A percentile compares a stretch with the other conserved stretches of the same genome.
Evolutionary conservation across 768 basidiomycete genomes (phyloP).

Genomic region (Jaapia argillacea): DNA sequence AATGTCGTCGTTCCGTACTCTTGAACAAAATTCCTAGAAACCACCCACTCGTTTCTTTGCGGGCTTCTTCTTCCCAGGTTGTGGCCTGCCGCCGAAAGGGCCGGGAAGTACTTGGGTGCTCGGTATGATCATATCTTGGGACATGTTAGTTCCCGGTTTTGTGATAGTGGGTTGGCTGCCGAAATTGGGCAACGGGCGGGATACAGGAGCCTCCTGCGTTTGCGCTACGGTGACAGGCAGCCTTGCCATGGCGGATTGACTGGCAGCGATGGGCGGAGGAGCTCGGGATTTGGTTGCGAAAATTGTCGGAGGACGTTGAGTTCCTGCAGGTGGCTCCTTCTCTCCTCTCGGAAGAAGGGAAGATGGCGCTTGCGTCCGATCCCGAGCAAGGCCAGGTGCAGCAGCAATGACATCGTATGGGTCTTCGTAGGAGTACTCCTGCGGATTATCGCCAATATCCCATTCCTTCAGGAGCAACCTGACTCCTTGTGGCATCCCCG

Average conservation of each 20-base stretch:
- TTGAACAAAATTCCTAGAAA: too few species aligned
- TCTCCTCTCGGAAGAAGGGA: neutral
- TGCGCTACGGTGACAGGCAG: neutral
- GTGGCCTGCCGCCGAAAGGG: constrained; percentile 53
- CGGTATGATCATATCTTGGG: constrained; percentile 33
- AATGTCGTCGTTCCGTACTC: neutral
- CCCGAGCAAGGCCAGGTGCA: neutral
- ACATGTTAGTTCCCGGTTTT: constrained; percentile 7
- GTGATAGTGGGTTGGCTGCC: neutral
- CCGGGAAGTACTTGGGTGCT: constrained; percentile 72
- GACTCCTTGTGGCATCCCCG: constrained; percentile 37
- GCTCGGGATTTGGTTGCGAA: neutral
- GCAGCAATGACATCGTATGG: constrained; percentile 30
- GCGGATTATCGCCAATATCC: constrained; percentile 44
- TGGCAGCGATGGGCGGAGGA: too few species aligned
- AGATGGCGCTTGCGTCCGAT: neutral
- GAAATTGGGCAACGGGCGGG: neutral
- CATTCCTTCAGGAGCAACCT: constrained; percentile 61
- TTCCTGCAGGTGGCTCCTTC: too few species aligned
- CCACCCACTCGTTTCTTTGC: constrained; percentile 66
- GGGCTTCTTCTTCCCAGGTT: constrained; percentile 40
- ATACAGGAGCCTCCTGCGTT: too few species aligned
- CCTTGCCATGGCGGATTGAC: too few species aligned
- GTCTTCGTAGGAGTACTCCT: constrained; percentile 41
- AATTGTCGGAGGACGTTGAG: neutral